A percentile compares a stretch with the other conserved stretches of the same genome.
phyloP scores from a whole-genome alignment of 2,329 filamentous ascomycete genomes.

The Cryphonectria radicalis region DNA sequence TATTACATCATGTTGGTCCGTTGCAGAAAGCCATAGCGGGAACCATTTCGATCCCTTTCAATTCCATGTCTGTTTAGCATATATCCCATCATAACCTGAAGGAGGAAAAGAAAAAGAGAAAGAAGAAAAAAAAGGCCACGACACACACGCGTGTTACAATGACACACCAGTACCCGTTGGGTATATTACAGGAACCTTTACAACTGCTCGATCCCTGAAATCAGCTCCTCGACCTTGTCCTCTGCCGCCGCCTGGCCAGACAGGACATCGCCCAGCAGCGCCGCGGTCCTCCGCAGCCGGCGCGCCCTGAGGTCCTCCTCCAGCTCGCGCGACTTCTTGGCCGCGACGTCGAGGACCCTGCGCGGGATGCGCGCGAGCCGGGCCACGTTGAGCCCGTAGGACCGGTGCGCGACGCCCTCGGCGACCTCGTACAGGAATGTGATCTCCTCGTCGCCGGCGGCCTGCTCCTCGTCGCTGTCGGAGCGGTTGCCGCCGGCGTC shows the following conservation, averaged over 20 bases:
- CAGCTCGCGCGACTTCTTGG: conserved; percentile 77
- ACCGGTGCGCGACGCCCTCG: conserved; percentile 89
- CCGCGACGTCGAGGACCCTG: conserved; percentile 77
- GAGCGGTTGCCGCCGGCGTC: conserved; percentile 8
- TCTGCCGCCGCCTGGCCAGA: conserved; percentile 32
- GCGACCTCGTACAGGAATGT: conserved; percentile 94
- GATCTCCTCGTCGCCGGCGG: conserved; percentile 69
- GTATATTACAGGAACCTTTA: conserved; percentile 37
- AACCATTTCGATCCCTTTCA: not conserved
- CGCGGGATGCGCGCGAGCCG: conserved; percentile 80
- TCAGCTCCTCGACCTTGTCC: conserved; percentile 56
- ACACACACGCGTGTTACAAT: too few relatives aligned
- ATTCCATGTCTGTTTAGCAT: not conserved
- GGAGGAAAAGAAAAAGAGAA: too few relatives aligned
- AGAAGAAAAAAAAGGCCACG: not conserved
- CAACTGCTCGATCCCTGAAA: conserved; percentile 63
- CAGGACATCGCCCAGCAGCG: conserved; percentile 49
- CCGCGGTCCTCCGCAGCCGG: conserved; percentile 57
- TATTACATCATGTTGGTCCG: not conserved
- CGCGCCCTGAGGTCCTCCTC: conserved; percentile 73
- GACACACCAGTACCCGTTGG: too few relatives aligned
- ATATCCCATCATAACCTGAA: not conserved
- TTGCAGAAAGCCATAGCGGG: not conserved
- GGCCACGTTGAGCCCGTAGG: conserved; percentile 93
- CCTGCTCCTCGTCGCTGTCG: conserved; percentile 38